Percentiles rank a stretch among this genome's conserved stretches.
Conservation (phyloP, 306 rosid species). For the Benincasa hispida region DNA sequence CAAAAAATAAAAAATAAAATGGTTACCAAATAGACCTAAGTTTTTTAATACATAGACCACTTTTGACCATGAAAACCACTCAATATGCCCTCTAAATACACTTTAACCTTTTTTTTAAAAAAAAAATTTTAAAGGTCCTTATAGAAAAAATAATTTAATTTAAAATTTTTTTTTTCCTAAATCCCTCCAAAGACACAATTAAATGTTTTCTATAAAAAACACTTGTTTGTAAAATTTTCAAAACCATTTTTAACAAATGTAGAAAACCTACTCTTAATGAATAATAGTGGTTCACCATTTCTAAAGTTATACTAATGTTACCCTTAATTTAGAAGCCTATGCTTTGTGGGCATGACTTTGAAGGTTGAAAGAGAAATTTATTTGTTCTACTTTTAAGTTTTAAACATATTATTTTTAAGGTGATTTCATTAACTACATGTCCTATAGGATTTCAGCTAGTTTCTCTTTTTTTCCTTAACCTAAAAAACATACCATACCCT, state of each 20-base stretch:
- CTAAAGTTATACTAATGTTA: not conserved
- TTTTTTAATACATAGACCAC: too few species aligned
- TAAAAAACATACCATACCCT: not conserved
- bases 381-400: not conserved
- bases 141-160: too few species aligned
- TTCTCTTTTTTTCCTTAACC: not conserved
- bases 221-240: not conserved
- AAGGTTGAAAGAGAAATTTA: not conserved
- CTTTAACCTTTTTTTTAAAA: too few species aligned
- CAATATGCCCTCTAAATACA: too few species aligned
- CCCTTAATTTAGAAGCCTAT: not conserved
- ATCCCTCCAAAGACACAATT: too few species aligned
- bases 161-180: too few species aligned
- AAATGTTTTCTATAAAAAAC: too few species aligned
- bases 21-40: too few species aligned
- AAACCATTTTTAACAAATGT: too few species aligned
- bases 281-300: not conserved
- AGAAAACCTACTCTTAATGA: not conserved
- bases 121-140: too few species aligned
- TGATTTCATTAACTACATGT: not conserved
- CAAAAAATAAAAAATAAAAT: too few species aligned
- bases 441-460: not conserved
- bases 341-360: not conserved
- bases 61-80: too few species aligned
- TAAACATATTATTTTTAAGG: not conserved